Conservation (phyloP, 208 protist species). For the Acanthamoeba lugdunensis region DNA sequence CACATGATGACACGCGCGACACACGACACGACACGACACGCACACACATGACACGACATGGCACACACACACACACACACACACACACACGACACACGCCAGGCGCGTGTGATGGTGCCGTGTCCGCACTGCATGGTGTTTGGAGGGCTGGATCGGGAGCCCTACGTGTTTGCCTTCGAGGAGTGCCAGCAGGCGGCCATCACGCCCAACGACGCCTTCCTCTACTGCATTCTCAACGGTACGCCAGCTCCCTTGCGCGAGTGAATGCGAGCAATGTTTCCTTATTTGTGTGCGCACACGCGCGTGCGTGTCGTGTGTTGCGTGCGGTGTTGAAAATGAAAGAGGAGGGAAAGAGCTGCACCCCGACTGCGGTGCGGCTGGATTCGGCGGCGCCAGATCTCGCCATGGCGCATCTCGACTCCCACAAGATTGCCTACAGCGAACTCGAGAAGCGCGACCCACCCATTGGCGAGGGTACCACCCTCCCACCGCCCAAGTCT, state of each 20-base stretch:
- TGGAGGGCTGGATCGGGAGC: no score
- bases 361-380: background rate
- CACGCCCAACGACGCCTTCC: background rate
- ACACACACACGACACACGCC: background rate
- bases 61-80: background rate
- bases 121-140: conserved; percentile 64
- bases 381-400: conserved; percentile 17
- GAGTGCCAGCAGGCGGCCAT: conserved; percentile 51
- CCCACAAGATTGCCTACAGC: background rate
- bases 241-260: no score
- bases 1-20: no score
- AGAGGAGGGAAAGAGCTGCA: background rate
- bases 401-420: conserved; percentile 48
- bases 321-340: no score
- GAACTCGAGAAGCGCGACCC: no score
- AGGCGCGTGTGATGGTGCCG: conserved; percentile 1
- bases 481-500: no score
- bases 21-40: no score
- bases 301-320: no score
- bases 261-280: no score
- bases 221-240: conserved; percentile 44
- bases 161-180: conserved; percentile 44
- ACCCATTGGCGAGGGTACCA: background rate
- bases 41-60: background rate
- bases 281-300: no score